These are phyloP conservation scores for Acrodontium crateriforme DNA, from an alignment of 2,329 filamentous ascomycete genomes.

Conservation along the genomic window DNA sequence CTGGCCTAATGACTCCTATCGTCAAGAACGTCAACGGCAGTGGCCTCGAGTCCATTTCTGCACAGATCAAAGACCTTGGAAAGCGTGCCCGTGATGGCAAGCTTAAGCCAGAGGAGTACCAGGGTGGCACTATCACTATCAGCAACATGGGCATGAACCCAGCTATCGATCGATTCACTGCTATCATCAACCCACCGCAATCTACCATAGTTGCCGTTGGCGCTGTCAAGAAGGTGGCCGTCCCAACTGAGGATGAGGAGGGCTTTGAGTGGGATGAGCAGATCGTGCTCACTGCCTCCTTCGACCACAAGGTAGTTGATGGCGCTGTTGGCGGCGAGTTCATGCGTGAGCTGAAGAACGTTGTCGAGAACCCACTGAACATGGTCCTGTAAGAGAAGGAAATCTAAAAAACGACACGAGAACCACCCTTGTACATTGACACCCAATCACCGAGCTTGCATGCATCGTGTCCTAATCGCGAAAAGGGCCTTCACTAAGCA, in stretches of 20 bases:
- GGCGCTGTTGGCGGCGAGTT: slow-evolving; percentile 93
- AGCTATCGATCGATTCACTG: slow-evolving; percentile 91
- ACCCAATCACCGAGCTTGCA: neutral
- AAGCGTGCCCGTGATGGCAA: slow-evolving; percentile 94
- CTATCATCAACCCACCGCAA: slow-evolving; percentile 98
- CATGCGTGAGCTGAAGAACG: slow-evolving; percentile 94
- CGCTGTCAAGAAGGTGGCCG: slow-evolving; percentile 86
- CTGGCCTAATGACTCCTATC: slow-evolving; percentile 92
- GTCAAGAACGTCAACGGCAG: slow-evolving; percentile 78
- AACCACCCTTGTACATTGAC: neutral
- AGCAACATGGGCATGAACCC: slow-evolving; percentile 99
- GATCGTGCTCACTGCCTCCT: slow-evolving; percentile 86
- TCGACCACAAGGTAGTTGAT: slow-evolving; percentile 98
- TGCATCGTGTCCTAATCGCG: neutral
- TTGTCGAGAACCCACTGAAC: slow-evolving; percentile 91
- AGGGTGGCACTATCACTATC: slow-evolving; percentile 97
- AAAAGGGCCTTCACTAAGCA: too few relatives aligned
- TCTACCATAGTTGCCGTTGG: slow-evolving; percentile 89
- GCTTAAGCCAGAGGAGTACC: slow-evolving; percentile 99
- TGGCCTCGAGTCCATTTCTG: slow-evolving; percentile 78
- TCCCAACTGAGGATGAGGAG: slow-evolving; percentile 67
- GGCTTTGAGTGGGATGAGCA: slow-evolving; percentile 86
- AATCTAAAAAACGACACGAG: neutral
- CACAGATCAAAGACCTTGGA: slow-evolving; percentile 86
- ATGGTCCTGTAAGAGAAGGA: slow-evolving; percentile 56